These are phyloP conservation scores for Metschnikowia aberdeeniae DNA, from an alignment of 805 yeast species.

Conservation along the genomic window DNA sequence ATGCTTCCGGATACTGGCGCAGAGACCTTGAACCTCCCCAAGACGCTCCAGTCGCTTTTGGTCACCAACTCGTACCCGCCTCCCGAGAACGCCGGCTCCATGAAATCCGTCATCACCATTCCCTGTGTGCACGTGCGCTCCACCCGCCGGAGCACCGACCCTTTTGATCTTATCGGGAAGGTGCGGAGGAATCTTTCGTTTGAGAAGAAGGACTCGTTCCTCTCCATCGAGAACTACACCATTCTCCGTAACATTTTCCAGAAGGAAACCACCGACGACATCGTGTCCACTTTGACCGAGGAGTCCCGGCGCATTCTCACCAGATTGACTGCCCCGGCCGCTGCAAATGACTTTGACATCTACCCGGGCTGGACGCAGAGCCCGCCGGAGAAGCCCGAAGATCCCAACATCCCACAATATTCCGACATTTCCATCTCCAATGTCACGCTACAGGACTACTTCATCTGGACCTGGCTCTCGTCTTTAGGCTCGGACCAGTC, in stretches of 20 bases:
- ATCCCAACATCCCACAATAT: constrained; percentile 32
- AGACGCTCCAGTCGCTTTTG: constrained; percentile 58
- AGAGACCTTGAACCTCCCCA: constrained; percentile 57
- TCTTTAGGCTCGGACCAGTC: constrained; percentile 73
- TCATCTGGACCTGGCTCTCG: constrained; percentile 88
- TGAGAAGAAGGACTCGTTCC: constrained; percentile 64
- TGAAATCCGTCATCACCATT: constrained; percentile 43
- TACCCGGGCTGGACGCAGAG: constrained; percentile 37
- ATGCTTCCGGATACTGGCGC: constrained; percentile 68
- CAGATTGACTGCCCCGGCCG: constrained; percentile 33
- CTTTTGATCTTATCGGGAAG: constrained; percentile 55
- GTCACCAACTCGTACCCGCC: constrained; percentile 66
- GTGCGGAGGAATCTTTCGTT: constrained; percentile 54
- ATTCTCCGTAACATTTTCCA: constrained; percentile 69
- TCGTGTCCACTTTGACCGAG: constrained; percentile 61
- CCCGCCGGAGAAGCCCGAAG: neutral
- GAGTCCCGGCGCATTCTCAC: constrained; percentile 63
- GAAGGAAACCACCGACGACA: constrained; percentile 47
- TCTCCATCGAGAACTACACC: constrained; percentile 75
- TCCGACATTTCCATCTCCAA: constrained; percentile 45
- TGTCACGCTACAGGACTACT: constrained; percentile 78
- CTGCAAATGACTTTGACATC: constrained; percentile 34
- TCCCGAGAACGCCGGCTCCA: constrained; percentile 30
- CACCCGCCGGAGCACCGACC: constrained; percentile 44
- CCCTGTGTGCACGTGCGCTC: constrained; percentile 62